phyloP scores from a whole-genome alignment of 345 rosid species.

The Acer yangbiense region DNA sequence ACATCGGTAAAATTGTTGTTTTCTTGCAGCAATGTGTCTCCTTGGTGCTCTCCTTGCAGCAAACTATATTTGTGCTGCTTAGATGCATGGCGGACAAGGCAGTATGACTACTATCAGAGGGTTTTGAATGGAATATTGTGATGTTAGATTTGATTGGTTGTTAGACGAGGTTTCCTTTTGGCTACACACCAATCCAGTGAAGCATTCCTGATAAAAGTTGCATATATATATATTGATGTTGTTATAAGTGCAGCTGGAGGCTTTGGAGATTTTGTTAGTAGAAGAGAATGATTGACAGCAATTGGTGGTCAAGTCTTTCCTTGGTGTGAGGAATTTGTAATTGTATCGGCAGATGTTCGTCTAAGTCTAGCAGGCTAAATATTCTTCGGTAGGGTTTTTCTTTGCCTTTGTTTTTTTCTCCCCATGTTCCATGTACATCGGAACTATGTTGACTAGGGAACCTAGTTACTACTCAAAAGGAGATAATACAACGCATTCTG shows the following conservation, averaged over 20 bases:
- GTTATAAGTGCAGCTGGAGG: slow-evolving; percentile 12
- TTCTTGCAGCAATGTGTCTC: slow-evolving; percentile 94
- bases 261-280: slow-evolving; percentile 19
- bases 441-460: slow-evolving; percentile 27
- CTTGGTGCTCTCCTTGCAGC: slow-evolving; percentile 92
- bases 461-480: slow-evolving; percentile 20
- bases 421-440: slow-evolving; percentile 14
- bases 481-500: slow-evolving; percentile 11
- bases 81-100: slow-evolving; percentile 99
- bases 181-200: slow-evolving; percentile 21
- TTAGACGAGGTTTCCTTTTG: slow-evolving; percentile 17
- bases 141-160: slow-evolving; percentile 30
- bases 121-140: slow-evolving; percentile 96
- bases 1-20: slow-evolving; percentile 20
- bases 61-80: slow-evolving; percentile 57
- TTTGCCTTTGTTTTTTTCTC: slow-evolving; percentile 14
- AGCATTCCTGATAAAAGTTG: slow-evolving; percentile 6
- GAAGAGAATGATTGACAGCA: slow-evolving; percentile 15
- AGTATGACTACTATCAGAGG: slow-evolving; percentile 95
- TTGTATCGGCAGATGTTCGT: slow-evolving; percentile 28
- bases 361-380: slow-evolving; percentile 32
- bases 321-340: slow-evolving; percentile 37
- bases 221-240: neutral
- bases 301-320: slow-evolving; percentile 25
- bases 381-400: slow-evolving; percentile 17